phyloP scores from a whole-genome alignment of 352 stramenopile genomes.

The Pythium rhizo-oryzae region DNA sequence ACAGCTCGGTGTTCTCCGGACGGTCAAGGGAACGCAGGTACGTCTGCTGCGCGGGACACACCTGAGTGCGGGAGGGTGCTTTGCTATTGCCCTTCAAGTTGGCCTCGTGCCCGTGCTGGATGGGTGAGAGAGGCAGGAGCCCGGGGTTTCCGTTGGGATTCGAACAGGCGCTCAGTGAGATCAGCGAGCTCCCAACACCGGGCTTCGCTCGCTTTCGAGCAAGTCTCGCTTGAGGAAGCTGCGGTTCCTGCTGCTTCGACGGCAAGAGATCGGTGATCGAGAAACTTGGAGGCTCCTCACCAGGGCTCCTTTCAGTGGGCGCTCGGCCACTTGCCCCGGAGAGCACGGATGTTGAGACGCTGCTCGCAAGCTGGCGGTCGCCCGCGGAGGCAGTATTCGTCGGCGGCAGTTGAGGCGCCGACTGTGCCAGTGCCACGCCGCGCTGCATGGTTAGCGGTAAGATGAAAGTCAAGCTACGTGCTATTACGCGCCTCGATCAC shows the following conservation, averaged over 20 bases:
- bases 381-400: not conserved
- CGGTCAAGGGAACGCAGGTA: constrained; percentile 46
- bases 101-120: constrained; percentile 1
- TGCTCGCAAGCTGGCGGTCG: not conserved
- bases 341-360: constrained; percentile 10
- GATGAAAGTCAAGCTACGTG: too few relatives aligned
- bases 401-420: constrained; percentile 15
- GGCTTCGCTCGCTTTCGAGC: constrained; percentile 28
- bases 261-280: constrained; percentile 23
- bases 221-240: not conserved
- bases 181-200: not conserved
- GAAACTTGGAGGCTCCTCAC: constrained; percentile 1
- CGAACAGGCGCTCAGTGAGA: too few relatives aligned
- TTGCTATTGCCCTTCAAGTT: not conserved
- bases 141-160: not conserved
- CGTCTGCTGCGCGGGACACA: not conserved
- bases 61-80: not conserved
- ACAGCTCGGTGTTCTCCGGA: constrained; percentile 68
- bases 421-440: constrained; percentile 8
- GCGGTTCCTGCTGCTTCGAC: not conserved
- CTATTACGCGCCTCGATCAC: too few relatives aligned
- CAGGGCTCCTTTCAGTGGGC: not conserved
- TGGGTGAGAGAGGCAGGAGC: constrained; percentile 21
- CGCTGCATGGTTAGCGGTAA: not conserved
- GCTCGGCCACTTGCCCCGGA: not conserved